A percentile compares a stretch with the other conserved stretches of the same genome.
phyloP scores from a whole-genome alignment of 495 filamentous ascomycete species.

The Penicillium goetzii region DNA sequence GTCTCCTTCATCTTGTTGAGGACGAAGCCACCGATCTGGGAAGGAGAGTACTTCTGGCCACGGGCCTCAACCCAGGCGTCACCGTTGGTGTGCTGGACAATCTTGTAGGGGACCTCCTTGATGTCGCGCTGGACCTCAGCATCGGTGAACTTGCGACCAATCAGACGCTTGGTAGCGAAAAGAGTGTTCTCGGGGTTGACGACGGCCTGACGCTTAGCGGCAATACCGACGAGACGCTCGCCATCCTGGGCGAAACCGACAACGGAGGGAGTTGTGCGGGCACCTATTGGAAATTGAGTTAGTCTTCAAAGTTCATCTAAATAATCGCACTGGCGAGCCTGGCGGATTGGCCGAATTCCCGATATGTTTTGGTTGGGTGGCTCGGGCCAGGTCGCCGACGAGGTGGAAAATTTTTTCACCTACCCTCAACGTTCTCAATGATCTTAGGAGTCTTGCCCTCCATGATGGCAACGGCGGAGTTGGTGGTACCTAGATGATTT shows the following conservation, averaged over 20 bases:
- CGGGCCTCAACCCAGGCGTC: conserved; percentile 98
- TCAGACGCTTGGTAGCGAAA: conserved; percentile 99
- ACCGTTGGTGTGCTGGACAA: conserved; percentile 96
- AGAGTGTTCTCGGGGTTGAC: conserved; percentile 99
- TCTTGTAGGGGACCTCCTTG: conserved; percentile 99
- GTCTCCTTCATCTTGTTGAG: conserved; percentile 99
- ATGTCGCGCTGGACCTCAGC: conserved; percentile 96
- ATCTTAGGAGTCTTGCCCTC: conserved; percentile 94
- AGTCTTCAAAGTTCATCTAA: conserved; percentile 10
- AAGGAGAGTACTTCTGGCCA: conserved; percentile 96
- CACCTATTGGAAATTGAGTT: conserved; percentile 59
- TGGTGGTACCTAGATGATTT: conserved; percentile 76
- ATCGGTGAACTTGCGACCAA: conserved; percentile 97
- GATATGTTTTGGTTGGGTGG: conserved; percentile 1
- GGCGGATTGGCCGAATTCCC: neutral
- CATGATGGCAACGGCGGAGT: conserved; percentile 97
- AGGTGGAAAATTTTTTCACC: conserved; percentile 36
- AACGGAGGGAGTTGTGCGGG: conserved; percentile 93
- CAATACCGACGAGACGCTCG: conserved; percentile 96
- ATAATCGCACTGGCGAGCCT: neutral
- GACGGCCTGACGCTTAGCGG: conserved; percentile 97
- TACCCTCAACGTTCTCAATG: conserved; percentile 97
- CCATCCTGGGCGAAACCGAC: conserved; percentile 97
- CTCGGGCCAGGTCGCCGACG: conserved; percentile 18
- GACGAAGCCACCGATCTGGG: conserved; percentile 96